Evolutionary conservation across 352 stramenopile genomes (phyloP).

Genomic region (Phytophthora fragariaefolia): DNA sequence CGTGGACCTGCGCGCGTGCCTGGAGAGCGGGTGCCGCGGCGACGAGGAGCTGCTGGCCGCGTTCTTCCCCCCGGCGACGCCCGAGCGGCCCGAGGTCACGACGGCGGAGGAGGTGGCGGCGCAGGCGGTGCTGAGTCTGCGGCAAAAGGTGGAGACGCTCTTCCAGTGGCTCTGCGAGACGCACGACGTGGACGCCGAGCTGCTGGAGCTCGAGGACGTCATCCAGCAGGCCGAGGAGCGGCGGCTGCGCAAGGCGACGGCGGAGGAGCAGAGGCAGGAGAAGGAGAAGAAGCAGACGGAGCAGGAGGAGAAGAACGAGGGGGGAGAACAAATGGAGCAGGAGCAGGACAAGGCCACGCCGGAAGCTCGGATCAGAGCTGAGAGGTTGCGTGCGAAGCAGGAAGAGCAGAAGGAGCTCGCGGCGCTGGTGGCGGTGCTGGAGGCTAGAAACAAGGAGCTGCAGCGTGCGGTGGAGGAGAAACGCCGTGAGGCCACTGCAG

Average conservation of each 20-base stretch:
- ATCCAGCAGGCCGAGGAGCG: slow-evolving; percentile 52
- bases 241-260: slow-evolving; percentile 43
- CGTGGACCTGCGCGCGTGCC: slow-evolving; percentile 52
- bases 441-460: slow-evolving; percentile 53
- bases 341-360: slow-evolving; percentile 30
- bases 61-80: slow-evolving; percentile 45
- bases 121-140: slow-evolving; percentile 56
- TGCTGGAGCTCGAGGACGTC: slow-evolving; percentile 55
- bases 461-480: slow-evolving; percentile 51
- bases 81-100: slow-evolving; percentile 30
- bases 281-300: slow-evolving; percentile 14
- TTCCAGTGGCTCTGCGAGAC: slow-evolving; percentile 62
- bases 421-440: slow-evolving; percentile 42
- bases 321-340: slow-evolving; percentile 1
- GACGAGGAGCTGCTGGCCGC: slow-evolving; percentile 58
- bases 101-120: slow-evolving; percentile 56
- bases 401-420: slow-evolving; percentile 59
- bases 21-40: slow-evolving; percentile 58
- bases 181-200: slow-evolving; percentile 55
- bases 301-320: slow-evolving; percentile 7
- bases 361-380: slow-evolving; percentile 44
- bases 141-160: slow-evolving; percentile 59
- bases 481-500: slow-evolving; percentile 46
- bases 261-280: slow-evolving; percentile 29
- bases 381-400: slow-evolving; percentile 60